phyloP scores from a whole-genome alignment of 139 green algal species.

The Chlorella sp. region DNA sequence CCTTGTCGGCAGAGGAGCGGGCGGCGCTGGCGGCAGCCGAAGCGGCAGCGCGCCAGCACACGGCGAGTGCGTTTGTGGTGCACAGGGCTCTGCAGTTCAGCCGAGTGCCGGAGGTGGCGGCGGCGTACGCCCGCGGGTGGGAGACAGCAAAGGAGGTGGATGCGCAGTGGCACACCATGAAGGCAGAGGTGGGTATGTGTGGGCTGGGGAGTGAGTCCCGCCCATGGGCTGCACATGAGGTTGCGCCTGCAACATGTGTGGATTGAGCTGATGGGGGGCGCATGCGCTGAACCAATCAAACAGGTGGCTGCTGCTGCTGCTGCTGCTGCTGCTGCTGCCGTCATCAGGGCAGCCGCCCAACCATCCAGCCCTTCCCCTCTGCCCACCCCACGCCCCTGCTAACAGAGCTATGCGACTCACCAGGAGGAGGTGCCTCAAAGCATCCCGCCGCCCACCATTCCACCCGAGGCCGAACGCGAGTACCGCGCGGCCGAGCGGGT shows the following conservation, averaged over 20 bases:
- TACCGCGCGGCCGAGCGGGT: slow-evolving; percentile 27
- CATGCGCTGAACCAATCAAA: too few relatives aligned
- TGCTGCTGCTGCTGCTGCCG: too few relatives aligned
- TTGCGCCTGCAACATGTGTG: too few relatives aligned
- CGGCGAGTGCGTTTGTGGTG: background rate
- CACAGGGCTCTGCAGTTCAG: background rate
- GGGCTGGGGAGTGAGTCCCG: too few relatives aligned
- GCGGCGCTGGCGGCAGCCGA: background rate
- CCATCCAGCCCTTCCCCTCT: too few relatives aligned
- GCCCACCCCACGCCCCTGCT: too few relatives aligned
- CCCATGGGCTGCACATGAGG: too few relatives aligned
- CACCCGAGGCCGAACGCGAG: background rate
- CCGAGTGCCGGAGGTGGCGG: background rate
- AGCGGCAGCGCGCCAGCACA: background rate
- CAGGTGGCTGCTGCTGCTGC: too few relatives aligned
- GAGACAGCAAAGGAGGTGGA: slow-evolving; percentile 16
- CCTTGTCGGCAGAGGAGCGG: background rate
- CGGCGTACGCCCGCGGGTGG: slow-evolving; percentile 9
- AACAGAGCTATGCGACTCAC: too few relatives aligned
- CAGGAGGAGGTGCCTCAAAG: background rate
- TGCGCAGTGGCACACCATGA: background rate
- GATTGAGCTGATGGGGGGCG: too few relatives aligned
- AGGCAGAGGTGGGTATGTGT: background rate
- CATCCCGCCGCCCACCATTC: slow-evolving; percentile 23
- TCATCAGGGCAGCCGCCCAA: too few relatives aligned